Base-by-base conservation (phyloP, 2,329 filamentous ascomycete genomes). In the Trichoderma sp. region DNA sequence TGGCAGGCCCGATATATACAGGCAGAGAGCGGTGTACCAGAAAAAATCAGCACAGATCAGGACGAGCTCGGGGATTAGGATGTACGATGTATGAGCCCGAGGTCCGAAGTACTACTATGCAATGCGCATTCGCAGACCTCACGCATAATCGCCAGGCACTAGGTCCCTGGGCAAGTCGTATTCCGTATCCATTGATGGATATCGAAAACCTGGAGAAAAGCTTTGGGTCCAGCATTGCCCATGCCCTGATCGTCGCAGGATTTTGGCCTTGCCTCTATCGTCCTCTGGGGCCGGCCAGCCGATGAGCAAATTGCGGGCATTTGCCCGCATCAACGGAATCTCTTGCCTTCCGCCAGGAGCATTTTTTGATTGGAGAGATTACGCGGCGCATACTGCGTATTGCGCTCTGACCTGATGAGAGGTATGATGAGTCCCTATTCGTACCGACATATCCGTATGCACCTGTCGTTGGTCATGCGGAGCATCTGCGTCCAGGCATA, bases 21-120 rank as follows among this genome's bases (percentile, higher is more conserved):
- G n/a, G 35, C 50, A 42, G 60, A 64, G 25, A 34, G 60, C 50
- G 60, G 60, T 64, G 60, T 54, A 37, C 59, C n/a, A n/a, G n/a
- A n/a, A 34, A 15, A 27, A 6, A 13, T 32, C 42, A 27, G 29
- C 32, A n/a, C 29, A 7, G 22, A 10, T 25, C 15, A 52, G 19
- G 34, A n/a, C 15, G 56, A 58, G 35, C 19, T 19, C 52, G 42
- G 42, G 19, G 22, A 48, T 48, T 48, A 22, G n/a, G 17, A 48
- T 22, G 19, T 19, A 7, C 9, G 42, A 7, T 48, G 29, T 29
- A 29, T 4, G 29, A 29, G 29, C 7, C 4, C 29, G 7, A 29
- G 29, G 29, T 48, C 22, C 42, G 42, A 48, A 19, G 42, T 48
- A 48, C 42, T 22, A 19, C 19, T 34, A 17, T 19, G 9, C 10